A percentile compares a stretch with the other conserved stretches of the same genome.
phyloP scores from a whole-genome alignment of 1,284 basidiomycete species.

The Dichomitus squalens region DNA sequence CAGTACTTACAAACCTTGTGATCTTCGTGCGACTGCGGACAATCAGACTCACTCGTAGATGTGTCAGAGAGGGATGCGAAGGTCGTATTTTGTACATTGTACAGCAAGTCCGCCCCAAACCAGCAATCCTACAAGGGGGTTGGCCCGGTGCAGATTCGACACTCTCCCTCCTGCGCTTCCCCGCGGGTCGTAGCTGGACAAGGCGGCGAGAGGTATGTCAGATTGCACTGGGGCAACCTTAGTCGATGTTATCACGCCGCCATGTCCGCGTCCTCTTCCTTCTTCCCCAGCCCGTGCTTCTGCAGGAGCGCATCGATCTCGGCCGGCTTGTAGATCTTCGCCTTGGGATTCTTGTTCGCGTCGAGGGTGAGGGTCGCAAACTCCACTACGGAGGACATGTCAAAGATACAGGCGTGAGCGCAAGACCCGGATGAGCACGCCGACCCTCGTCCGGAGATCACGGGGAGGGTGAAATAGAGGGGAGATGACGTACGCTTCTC shows the following conservation, averaged over 20 bases:
- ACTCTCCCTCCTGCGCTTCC: too few species aligned
- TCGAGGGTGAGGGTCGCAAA: constrained; percentile 93
- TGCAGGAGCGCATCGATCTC: constrained; percentile 90
- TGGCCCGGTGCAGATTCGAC: too few species aligned
- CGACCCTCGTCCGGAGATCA: neutral
- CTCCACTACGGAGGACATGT: constrained; percentile 72
- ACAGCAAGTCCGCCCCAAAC: constrained; percentile 9
- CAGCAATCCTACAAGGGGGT: constrained; percentile 13
- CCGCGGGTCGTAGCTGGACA: too few species aligned
- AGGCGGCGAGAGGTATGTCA: too few species aligned
- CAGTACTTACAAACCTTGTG: neutral
- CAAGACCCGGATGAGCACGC: too few species aligned
- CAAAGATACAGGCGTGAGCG: neutral
- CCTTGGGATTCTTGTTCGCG: constrained; percentile 79
- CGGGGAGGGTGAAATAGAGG: neutral
- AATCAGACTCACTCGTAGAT: too few species aligned
- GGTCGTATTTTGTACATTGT: constrained; percentile 9
- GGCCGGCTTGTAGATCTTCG: constrained; percentile 90
- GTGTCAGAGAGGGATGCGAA: neutral
- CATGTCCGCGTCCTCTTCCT: constrained; percentile 80
- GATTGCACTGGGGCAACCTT: too few species aligned
- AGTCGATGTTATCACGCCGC: constrained; percentile 42
- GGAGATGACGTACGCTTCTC: constrained; percentile 82
- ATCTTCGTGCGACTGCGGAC: neutral
- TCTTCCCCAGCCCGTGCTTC: constrained; percentile 86